Conservation (phyloP, 2,329 filamentous ascomycete species). For the Stagonosporopsis vannaccii region DNA sequence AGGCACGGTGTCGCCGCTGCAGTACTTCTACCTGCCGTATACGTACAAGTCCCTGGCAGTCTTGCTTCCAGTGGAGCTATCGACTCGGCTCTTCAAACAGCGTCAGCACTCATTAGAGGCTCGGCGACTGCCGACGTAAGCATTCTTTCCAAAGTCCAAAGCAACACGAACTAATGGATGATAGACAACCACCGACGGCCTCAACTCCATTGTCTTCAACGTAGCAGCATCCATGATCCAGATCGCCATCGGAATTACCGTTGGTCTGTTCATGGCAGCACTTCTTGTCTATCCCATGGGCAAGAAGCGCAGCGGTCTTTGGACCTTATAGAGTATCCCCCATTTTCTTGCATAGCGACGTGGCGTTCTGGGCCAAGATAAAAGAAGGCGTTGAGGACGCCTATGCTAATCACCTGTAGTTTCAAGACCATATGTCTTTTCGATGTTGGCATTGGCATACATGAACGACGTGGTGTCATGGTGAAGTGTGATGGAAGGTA, state of each 20-base stretch:
- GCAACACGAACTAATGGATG: neutral
- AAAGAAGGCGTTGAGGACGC: constrained; percentile 13
- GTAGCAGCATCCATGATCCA: constrained; percentile 59
- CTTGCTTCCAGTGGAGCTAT: constrained; percentile 42
- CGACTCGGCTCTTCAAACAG: constrained; percentile 37
- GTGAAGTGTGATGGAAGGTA: constrained; percentile 21
- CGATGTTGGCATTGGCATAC: neutral
- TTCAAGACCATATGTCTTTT: constrained; percentile 13
- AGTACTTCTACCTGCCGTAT: constrained; percentile 42
- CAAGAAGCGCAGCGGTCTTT: constrained; percentile 53
- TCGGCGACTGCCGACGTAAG: constrained; percentile 27
- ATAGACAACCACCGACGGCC: constrained; percentile 29
- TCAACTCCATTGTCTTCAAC: constrained; percentile 47
- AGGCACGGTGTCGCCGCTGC: constrained; percentile 59
- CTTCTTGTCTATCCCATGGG: constrained; percentile 59
- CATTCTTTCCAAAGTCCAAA: neutral
- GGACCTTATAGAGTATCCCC: constrained; percentile 41
- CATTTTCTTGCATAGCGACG: constrained; percentile 28
- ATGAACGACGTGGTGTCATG: constrained; percentile 13
- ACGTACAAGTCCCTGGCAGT: constrained; percentile 45
- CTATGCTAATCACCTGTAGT: constrained; percentile 32
- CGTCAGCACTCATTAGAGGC: constrained; percentile 36
- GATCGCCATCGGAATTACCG: constrained; percentile 60
- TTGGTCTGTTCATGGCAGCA: constrained; percentile 58
- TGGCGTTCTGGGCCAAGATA: constrained; percentile 21